phyloP scores from a whole-genome alignment of 345 rosid species.

The Citrus medica region DNA sequence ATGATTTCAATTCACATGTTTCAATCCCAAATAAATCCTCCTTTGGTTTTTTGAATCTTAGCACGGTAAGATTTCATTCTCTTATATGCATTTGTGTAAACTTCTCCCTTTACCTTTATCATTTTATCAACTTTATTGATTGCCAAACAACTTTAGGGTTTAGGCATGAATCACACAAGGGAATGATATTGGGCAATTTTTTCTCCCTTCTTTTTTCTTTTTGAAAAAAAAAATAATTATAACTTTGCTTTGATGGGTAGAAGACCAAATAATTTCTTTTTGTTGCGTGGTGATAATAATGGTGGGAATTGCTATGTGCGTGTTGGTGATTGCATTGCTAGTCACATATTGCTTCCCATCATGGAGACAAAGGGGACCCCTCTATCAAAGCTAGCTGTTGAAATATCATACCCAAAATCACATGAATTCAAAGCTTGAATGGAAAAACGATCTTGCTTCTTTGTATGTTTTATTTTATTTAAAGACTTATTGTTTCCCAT shows the following conservation, averaged over 20 bases:
- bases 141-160: conserved; percentile 16
- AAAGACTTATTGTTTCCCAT: background rate
- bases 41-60: background rate
- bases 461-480: background rate
- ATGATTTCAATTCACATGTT: background rate
- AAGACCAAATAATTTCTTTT: conserved; percentile 19
- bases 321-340: conserved; percentile 40
- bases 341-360: conserved; percentile 44
- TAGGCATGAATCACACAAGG: conserved; percentile 12
- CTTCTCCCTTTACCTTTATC: background rate
- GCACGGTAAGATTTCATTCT: conserved; percentile 5
- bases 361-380: conserved; percentile 41
- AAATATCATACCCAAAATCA: conserved; percentile 25
- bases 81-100: no score
- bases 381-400: conserved; percentile 32
- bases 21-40: background rate
- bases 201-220: background rate
- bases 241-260: conserved; percentile 31
- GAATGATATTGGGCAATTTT: background rate
- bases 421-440: conserved; percentile 29
- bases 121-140: conserved; percentile 17
- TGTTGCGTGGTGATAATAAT: conserved; percentile 22
- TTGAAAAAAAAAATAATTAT: background rate
- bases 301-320: conserved; percentile 23
- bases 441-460: conserved; percentile 18